A percentile compares a stretch with the other conserved stretches of the same genome.
These are phyloP conservation scores for Penicillium sp. DNA, from an alignment of 2,329 filamentous ascomycete genomes.

Conservation along the genomic window DNA sequence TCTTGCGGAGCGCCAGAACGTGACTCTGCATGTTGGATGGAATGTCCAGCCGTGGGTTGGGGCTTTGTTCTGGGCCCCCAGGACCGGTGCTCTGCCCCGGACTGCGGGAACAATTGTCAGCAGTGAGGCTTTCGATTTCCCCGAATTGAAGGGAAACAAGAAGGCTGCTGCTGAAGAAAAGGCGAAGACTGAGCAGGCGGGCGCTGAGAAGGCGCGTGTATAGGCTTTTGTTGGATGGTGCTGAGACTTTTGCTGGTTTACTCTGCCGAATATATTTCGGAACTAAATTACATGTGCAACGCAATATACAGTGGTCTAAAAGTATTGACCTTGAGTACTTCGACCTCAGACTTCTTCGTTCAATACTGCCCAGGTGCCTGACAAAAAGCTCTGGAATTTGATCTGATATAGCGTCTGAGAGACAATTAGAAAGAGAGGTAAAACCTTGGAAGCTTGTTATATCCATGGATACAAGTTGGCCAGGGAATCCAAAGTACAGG, in stretches of 20 bases:
- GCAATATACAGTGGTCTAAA: background rate
- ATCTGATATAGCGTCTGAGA: too few relatives aligned
- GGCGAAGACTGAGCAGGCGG: constrained; percentile 13
- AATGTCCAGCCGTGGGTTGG: constrained; percentile 99
- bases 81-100: constrained; percentile 51
- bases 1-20: constrained; percentile 72
- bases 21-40: constrained; percentile 82
- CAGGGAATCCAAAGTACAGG: too few relatives aligned
- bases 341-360: too few relatives aligned
- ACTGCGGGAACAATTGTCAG: constrained; percentile 53
- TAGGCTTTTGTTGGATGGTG: background rate
- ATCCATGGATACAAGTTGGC: too few relatives aligned
- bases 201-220: constrained; percentile 6
- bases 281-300: background rate
- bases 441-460: too few relatives aligned
- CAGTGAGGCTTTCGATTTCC: constrained; percentile 58
- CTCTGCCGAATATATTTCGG: background rate
- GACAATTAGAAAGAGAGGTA: too few relatives aligned
- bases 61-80: constrained; percentile 75
- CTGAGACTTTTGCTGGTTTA: background rate
- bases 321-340: too few relatives aligned
- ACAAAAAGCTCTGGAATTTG: too few relatives aligned
- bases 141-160: constrained; percentile 54
- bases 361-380: too few relatives aligned
- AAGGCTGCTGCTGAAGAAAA: constrained; percentile 18